Percentiles rank a stretch among this genome's conserved stretches.
Evolutionary conservation across 169 alveolate species (phyloP).

Genomic region (Theileria annulata): DNA sequence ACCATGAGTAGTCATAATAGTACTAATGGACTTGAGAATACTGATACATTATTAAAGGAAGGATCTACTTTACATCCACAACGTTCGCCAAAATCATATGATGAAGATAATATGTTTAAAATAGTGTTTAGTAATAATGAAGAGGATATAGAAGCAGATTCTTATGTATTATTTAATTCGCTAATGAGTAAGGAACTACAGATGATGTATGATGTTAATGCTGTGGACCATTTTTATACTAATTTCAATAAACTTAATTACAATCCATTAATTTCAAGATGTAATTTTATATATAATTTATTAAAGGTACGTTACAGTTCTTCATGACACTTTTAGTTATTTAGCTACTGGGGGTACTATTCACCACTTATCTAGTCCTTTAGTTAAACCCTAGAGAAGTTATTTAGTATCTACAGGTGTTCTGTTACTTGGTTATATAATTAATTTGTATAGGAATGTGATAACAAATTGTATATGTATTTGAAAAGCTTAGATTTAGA

Average conservation of each 20-base stretch:
- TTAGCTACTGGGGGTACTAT: background rate
- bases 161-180: constrained; percentile 76
- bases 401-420: background rate
- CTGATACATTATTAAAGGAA: background rate
- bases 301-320: constrained; percentile 38
- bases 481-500: constrained; percentile 69
- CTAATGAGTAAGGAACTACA: constrained; percentile 77
- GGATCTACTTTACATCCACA: background rate
- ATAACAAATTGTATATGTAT: constrained; percentile 58
- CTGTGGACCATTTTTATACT: constrained; percentile 37
- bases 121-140: constrained; percentile 26
- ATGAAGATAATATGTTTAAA: constrained; percentile 31
- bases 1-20: background rate
- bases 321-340: constrained; percentile 1
- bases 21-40: background rate
- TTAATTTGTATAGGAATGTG: constrained; percentile 42
- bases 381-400: background rate
- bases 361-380: background rate
- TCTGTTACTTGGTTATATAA: background rate
- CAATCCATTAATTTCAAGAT: constrained; percentile 74
- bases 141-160: constrained; percentile 80
- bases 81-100: background rate
- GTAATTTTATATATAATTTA: constrained; percentile 71
- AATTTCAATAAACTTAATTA: background rate
- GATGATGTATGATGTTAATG: constrained; percentile 72